A percentile compares a stretch with the other conserved stretches of the same genome.
Conservation (phyloP, 768 basidiomycete species). For the Psilocybe sp. region DNA sequence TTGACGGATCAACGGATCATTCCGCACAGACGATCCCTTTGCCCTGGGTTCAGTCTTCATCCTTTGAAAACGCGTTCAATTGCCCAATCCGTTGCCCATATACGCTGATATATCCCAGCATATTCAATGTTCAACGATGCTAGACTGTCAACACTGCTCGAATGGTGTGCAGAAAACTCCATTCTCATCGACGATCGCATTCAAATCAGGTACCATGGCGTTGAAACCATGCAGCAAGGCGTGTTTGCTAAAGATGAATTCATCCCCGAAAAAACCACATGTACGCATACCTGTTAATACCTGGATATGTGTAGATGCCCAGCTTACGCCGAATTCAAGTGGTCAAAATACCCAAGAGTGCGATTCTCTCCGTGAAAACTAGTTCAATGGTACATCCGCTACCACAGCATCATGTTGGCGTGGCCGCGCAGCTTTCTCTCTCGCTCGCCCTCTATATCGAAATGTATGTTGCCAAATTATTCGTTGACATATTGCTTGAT, state of each 20-base stretch:
- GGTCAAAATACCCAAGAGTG: slow-evolving; percentile 59
- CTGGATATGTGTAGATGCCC: not conserved
- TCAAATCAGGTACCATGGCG: slow-evolving; percentile 27
- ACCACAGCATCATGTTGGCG: slow-evolving; percentile 46
- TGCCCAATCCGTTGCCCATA: not conserved
- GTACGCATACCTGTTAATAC: slow-evolving; percentile 27
- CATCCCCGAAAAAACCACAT: slow-evolving; percentile 32
- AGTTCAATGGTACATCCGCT: slow-evolving; percentile 48
- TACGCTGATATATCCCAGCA: not conserved
- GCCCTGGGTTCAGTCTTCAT: too few relatives aligned
- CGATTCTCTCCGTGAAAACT: slow-evolving; percentile 59
- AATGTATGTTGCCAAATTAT: slow-evolving; percentile 35
- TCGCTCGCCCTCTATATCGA: slow-evolving; percentile 65
- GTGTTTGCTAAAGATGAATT: slow-evolving; percentile 30
- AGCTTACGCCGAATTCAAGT: slow-evolving; percentile 34
- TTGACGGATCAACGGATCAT: too few relatives aligned
- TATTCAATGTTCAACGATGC: not conserved
- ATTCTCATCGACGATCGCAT: slow-evolving; percentile 47
- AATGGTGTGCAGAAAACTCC: slow-evolving; percentile 48
- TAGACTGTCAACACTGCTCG: slow-evolving; percentile 29
- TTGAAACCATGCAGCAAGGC: slow-evolving; percentile 24
- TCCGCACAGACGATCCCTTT: not conserved
- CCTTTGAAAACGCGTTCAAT: too few relatives aligned
- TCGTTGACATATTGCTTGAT: not conserved
- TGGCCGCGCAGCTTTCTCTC: slow-evolving; percentile 57